Percentiles rank a stretch among this genome's conserved stretches.
Conservation (phyloP, 106 monocot species). For the Alisma plantagoaquatica region DNA sequence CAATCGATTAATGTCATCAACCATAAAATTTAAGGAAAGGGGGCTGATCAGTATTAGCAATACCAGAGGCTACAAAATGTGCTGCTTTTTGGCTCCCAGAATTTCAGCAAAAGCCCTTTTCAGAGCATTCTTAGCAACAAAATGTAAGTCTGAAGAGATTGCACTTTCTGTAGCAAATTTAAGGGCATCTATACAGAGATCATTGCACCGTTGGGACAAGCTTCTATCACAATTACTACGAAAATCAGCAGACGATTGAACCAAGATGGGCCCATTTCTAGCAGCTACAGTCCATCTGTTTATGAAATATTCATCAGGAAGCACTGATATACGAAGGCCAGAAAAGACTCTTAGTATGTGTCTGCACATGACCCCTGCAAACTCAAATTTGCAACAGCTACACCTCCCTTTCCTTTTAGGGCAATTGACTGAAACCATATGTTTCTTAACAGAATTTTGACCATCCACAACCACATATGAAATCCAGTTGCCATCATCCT, state of each 20-base stretch:
- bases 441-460: slow-evolving; percentile 23
- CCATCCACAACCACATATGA: slow-evolving; percentile 33
- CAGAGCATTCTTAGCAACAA: slow-evolving; percentile 47
- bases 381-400: slow-evolving; percentile 53
- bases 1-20: too few relatives aligned
- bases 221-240: slow-evolving; percentile 12
- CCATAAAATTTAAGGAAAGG: too few relatives aligned
- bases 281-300: slow-evolving; percentile 70
- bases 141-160: slow-evolving; percentile 32
- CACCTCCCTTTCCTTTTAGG: slow-evolving; percentile 51
- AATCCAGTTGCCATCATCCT: slow-evolving; percentile 41
- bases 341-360: slow-evolving; percentile 53
- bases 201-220: slow-evolving; percentile 26
- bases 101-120: slow-evolving; percentile 61
- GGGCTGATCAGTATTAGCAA: too few relatives aligned
- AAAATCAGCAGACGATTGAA: slow-evolving; percentile 7
- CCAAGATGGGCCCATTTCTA: slow-evolving; percentile 29
- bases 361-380: slow-evolving; percentile 55
- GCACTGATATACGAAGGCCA: slow-evolving; percentile 12
- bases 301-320: slow-evolving; percentile 52
- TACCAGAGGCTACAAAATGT: not conserved
- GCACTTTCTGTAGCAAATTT: slow-evolving; percentile 68
- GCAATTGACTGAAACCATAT: slow-evolving; percentile 29
- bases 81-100: slow-evolving; percentile 15
- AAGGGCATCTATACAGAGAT: slow-evolving; percentile 46